Base-by-base conservation (phyloP, 305 asterid genomes). In the Nicotiana rustica region DNA sequence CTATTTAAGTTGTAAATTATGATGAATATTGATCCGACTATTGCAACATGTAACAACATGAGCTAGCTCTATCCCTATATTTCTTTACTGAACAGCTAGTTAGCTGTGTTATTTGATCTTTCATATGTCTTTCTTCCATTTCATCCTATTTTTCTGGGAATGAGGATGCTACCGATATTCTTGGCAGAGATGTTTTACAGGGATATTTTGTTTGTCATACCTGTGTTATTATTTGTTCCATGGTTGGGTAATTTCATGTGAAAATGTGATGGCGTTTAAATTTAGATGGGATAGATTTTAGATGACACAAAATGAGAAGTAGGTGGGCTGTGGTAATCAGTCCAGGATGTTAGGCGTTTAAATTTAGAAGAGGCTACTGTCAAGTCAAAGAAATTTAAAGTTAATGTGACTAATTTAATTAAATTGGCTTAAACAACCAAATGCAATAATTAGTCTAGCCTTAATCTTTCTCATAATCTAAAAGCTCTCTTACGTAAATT, bases 1-100 rank as follows among this genome's bases (percentile, higher is more conserved):
- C 21, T 6, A 6, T 73, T 15, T 17, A 25, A 21, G 79, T 73
- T 73, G 64, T 73, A 73, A 73, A 73, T 73, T 73, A 59, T 47
- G 79, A 49, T 49, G 62, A 13, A 47, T 73, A 25, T 21, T 21
- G 41, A 73, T 21, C 61, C 4, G 25, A 49, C 79, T 25, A 7
- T 4, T 36, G 9, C 44, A 6, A 14, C 62, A 19, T 73, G 79
- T 49, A 52, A 49, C 41, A 10, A 73, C 7, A 73, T 7, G 62
- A 49, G 62, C 33, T 19, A 3, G 62, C 41, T 49, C 44, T 73
- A 13, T 1, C 78, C 65, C 61, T 0, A 6, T 49, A 41, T 47
- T 71, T 21, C 61, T 71, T 71, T 7, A 6, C 78, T 47, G 4
- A 71, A 21, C 14, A 10, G 25, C 65, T 59, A 59, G 25, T n/a